Base-by-base conservation (phyloP, 306 rosid genomes). In the Vigna trinervia region DNA sequence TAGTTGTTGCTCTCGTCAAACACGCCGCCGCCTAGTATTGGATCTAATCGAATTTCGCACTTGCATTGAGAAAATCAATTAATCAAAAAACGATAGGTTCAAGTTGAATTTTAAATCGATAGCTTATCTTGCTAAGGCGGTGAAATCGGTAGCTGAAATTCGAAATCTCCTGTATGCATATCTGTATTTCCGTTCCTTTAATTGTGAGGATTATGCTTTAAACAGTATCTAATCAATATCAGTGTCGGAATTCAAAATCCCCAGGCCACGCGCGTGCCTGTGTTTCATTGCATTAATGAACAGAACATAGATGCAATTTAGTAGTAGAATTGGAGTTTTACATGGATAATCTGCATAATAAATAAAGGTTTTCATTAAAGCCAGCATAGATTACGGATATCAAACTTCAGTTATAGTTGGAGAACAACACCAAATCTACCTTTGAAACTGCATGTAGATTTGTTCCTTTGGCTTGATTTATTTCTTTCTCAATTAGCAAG, bases 21-120 rank as follows among this genome's bases (percentile, higher is more conserved):
- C 54, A 19, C 17, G 45, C 32, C 22, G 6, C 32, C 59, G 36
- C 3, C 8, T 36, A 19, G 43, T 74, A 2, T 75, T 46, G 80
- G 88, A 85, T 79, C 82, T 79, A 45, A 65, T 52, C 32, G 38
- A 65, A 53, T 71, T 28, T 8, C 32, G 61, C 56, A 4, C 32
- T 84, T 64, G 66, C 84, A 71, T 85, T 79, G 43, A 13, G 4
- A 15, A 71, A 75, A 67, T 75, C 30, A 38, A 60, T 58, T 0
- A 53, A 39, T 15, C 32, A 50, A 30, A 28, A 13, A 28, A 13
- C 6, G n/a, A 41, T 74, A 8, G 66, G 68, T 61, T 48, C 1
- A 19, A 56, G 14, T 53, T 74, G 68, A 74, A 39, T 61, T 69
- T 38, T 48, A 52, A 70, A 69, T 51, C 70, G n/a, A 28, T 71